A percentile compares a stretch with the other conserved stretches of the same genome.
Conservation (phyloP, 2,329 filamentous ascomycete genomes). For the Pestalotiopsis sp. region DNA sequence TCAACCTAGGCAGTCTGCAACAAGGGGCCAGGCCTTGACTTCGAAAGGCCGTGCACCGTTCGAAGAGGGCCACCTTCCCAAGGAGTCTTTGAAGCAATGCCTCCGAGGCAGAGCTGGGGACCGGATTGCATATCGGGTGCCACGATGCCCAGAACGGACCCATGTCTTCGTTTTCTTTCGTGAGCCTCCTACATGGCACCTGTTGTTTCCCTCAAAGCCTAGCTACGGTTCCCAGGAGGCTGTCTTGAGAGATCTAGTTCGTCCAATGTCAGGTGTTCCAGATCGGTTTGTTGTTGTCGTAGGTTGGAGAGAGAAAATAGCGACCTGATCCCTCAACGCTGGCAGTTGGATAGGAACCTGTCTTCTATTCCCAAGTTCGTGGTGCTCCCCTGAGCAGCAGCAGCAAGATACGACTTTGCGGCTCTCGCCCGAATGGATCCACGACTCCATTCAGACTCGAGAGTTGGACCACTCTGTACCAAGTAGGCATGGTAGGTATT, state of each 20-base stretch:
- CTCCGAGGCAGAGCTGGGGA: background rate
- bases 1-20: constrained; percentile 20
- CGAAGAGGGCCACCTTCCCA: background rate
- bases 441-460: background rate
- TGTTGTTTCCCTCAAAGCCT: background rate
- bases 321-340: background rate
- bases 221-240: background rate
- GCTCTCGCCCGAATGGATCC: background rate
- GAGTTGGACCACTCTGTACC: background rate
- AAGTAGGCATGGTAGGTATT: background rate
- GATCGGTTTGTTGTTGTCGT: background rate
- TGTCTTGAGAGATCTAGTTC: background rate
- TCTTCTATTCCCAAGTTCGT: background rate
- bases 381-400: background rate
- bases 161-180: background rate
- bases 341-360: background rate
- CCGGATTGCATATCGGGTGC: background rate
- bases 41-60: constrained; percentile 13
- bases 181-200: background rate
- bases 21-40: constrained; percentile 17
- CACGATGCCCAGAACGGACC: background rate
- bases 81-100: constrained; percentile 6
- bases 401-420: background rate
- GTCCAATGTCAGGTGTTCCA: constrained; percentile 1
- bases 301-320: background rate